A percentile compares a stretch with the other conserved stretches of the same genome.
These are phyloP conservation scores for Conticribra weissflogii DNA, from an alignment of 108 stramenopile genomes.

Conservation along the genomic window DNA sequence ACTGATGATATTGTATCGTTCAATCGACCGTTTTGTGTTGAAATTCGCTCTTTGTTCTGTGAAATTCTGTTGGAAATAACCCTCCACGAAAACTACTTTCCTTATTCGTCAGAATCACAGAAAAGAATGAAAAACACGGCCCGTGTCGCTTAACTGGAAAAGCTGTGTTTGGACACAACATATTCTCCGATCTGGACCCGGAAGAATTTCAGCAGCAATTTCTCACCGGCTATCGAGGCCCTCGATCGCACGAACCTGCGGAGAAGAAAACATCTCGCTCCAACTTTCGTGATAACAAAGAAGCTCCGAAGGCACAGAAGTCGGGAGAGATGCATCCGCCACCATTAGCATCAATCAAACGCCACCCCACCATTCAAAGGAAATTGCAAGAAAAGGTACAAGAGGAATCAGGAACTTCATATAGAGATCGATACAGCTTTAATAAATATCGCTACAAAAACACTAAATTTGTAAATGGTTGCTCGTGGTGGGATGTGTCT, in stretches of 20 bases:
- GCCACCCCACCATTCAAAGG: slow-evolving; percentile 46
- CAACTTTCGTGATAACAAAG: slow-evolving; percentile 4
- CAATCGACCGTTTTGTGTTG: neutral
- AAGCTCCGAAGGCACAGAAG: neutral
- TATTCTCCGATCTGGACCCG: slow-evolving; percentile 74
- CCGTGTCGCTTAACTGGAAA: slow-evolving; percentile 80
- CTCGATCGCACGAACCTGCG: slow-evolving; percentile 44
- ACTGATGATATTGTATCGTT: neutral
- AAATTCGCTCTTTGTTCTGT: slow-evolving; percentile 3
- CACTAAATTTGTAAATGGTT: slow-evolving; percentile 37
- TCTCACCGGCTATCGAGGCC: slow-evolving; percentile 79
- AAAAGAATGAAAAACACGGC: slow-evolving; percentile 78
- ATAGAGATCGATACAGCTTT: slow-evolving; percentile 23
- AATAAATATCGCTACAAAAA: too few relatives aligned
- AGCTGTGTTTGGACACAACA: slow-evolving; percentile 81
- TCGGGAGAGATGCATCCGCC: slow-evolving; percentile 17
- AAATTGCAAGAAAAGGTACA: slow-evolving; percentile 28
- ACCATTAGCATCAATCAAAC: slow-evolving; percentile 12
- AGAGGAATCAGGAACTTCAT: slow-evolving; percentile 1
- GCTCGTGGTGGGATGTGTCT: slow-evolving; percentile 77
- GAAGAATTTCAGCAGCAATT: slow-evolving; percentile 77
- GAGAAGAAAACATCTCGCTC: neutral
- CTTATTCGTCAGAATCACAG: slow-evolving; percentile 44
- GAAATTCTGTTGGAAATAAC: too few relatives aligned
- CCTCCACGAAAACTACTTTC: neutral